Conservation (phyloP, 2,329 filamentous ascomycete genomes). For the Laburnicola sp. region DNA sequence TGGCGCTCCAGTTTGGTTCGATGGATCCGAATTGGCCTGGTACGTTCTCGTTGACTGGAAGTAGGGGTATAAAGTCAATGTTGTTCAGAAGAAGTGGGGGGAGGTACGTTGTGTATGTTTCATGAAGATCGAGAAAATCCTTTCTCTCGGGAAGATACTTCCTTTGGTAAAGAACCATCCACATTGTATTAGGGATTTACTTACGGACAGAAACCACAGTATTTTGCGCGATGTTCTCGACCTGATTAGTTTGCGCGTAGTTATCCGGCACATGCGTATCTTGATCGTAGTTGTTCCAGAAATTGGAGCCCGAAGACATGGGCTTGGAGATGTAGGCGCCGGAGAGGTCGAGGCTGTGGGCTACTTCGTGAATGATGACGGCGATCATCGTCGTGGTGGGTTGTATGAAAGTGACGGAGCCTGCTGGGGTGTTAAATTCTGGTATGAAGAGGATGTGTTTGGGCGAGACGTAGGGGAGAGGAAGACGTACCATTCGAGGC, state of each 20-base stretch:
- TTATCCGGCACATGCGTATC: conserved; percentile 16
- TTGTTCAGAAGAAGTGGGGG: too few species aligned
- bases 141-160: too few species aligned
- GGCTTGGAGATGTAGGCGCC: conserved; percentile 11
- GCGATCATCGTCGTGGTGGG: background rate
- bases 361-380: conserved; percentile 17
- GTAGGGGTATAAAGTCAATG: too few species aligned
- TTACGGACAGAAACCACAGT: conserved; percentile 12
- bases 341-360: conserved; percentile 13
- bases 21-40: conserved; percentile 10
- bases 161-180: too few species aligned
- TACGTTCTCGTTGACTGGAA: conserved; percentile 14
- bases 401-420: background rate
- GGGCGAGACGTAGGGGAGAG: background rate
- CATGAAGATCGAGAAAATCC: too few species aligned
- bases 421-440: background rate
- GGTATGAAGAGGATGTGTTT: too few species aligned
- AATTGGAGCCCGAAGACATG: conserved; percentile 9
- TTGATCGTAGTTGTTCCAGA: conserved; percentile 14
- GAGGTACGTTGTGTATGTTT: too few species aligned
- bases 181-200: too few species aligned
- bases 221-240: conserved; percentile 19
- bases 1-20: conserved; percentile 8
- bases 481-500: too few species aligned
- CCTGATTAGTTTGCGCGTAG: conserved; percentile 14